Conservation (phyloP, 768 basidiomycete genomes). For the Boletus sensibilis region DNA sequence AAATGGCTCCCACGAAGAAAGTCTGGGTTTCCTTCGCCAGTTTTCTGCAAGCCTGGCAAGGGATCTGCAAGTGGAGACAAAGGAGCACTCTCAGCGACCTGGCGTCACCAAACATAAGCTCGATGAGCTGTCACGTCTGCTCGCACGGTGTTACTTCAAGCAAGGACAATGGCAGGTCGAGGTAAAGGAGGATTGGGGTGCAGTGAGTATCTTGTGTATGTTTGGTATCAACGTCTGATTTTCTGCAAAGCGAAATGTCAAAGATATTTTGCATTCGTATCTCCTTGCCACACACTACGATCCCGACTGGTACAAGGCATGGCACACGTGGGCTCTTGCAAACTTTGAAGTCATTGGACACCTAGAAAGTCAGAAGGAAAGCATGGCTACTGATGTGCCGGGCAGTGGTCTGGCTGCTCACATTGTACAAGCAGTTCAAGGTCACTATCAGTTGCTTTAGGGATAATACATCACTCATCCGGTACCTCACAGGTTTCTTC, state of each 20-base stretch:
- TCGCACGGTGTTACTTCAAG: conserved; percentile 97
- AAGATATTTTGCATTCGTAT: conserved; percentile 83
- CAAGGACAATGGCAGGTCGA: conserved; percentile 92
- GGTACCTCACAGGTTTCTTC: conserved; percentile 73
- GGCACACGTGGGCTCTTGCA: conserved; percentile 97
- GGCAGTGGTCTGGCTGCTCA: conserved; percentile 70
- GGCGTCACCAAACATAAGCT: conserved; percentile 59
- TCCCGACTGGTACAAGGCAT: conserved; percentile 97
- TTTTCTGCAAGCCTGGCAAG: conserved; percentile 75
- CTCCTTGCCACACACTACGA: conserved; percentile 87
- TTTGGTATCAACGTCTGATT: conserved; percentile 10
- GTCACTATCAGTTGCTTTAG: conserved; percentile 35
- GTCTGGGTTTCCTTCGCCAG: conserved; percentile 75
- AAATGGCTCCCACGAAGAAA: conserved; percentile 71
- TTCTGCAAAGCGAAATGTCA: conserved; percentile 61
- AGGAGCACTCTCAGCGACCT: conserved; percentile 49
- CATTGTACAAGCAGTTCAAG: conserved; percentile 91
- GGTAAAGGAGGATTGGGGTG: conserved; percentile 74
- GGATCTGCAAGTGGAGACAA: conserved; percentile 67
- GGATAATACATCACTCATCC: conserved; percentile 13
- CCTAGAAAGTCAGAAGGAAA: conserved; percentile 66
- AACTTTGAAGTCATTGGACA: conserved; percentile 92
- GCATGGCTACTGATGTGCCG: conserved; percentile 54
- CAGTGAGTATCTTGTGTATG: conserved; percentile 47
- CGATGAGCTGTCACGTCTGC: conserved; percentile 71